phyloP scores from a whole-genome alignment of 1,139 yeast genomes.

The Nakaseomyces nivariensis region DNA sequence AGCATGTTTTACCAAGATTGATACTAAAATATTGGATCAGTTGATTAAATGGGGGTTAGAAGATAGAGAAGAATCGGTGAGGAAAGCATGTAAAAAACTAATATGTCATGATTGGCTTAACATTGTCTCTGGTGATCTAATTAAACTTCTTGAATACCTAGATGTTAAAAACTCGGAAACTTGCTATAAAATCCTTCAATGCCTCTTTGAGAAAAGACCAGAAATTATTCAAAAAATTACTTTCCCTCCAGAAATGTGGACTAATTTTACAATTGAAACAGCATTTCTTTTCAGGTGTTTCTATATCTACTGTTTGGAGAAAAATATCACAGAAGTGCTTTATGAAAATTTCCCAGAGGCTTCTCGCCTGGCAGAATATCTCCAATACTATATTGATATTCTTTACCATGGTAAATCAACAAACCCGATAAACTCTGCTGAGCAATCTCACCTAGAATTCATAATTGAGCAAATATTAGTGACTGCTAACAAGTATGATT shows the following conservation, averaged over 20 bases:
- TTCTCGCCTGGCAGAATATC: slow-evolving; percentile 45
- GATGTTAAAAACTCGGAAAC: slow-evolving; percentile 57
- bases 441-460: slow-evolving; percentile 56
- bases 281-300: slow-evolving; percentile 64
- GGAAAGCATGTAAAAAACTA: slow-evolving; percentile 62
- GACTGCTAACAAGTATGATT: slow-evolving; percentile 67
- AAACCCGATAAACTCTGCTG: slow-evolving; percentile 23
- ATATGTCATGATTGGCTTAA: slow-evolving; percentile 66
- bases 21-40: slow-evolving; percentile 51
- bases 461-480: slow-evolving; percentile 63
- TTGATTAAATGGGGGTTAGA: slow-evolving; percentile 75
- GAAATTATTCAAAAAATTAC: slow-evolving; percentile 51
- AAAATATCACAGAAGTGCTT: slow-evolving; percentile 44
- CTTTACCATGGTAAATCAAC: slow-evolving; percentile 33
- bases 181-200: slow-evolving; percentile 57
- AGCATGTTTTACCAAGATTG: slow-evolving; percentile 42
- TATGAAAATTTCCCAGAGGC: slow-evolving; percentile 78
- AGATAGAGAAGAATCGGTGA: slow-evolving; percentile 72
- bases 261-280: slow-evolving; percentile 59
- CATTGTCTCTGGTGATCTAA: slow-evolving; percentile 56
- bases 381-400: slow-evolving; percentile 35
- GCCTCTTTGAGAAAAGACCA: slow-evolving; percentile 50
- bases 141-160: slow-evolving; percentile 60
- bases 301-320: slow-evolving; percentile 51
- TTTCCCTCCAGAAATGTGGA: slow-evolving; percentile 57